Conservation (phyloP, 495 filamentous ascomycete genomes). For the Daldinia loculata region DNA sequence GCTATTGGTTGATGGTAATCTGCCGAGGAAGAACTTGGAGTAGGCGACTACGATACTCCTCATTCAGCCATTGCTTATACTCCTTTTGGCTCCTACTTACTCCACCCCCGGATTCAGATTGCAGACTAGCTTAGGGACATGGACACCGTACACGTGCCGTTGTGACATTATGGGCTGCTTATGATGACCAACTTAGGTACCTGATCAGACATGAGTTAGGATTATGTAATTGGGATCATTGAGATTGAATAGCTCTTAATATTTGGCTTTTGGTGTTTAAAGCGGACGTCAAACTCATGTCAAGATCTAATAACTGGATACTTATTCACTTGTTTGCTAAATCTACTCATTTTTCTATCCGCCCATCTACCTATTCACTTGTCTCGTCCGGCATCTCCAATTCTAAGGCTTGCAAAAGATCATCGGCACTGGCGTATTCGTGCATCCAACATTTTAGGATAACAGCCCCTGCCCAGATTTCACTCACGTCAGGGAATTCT, state of each 20-base stretch:
- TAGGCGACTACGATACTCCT: slow-evolving; percentile 39
- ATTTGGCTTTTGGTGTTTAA: too few species aligned
- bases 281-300: too few species aligned
- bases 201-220: not conserved
- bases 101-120: slow-evolving; percentile 22
- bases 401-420: not conserved
- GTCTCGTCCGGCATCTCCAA: too few species aligned
- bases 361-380: too few species aligned
- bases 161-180: slow-evolving; percentile 4
- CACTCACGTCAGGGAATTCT: not conserved
- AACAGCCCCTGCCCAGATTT: not conserved
- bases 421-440: not conserved
- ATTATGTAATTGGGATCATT: not conserved
- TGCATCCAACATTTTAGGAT: not conserved
- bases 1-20: slow-evolving; percentile 42
- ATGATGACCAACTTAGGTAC: not conserved
- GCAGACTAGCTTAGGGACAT: slow-evolving; percentile 3
- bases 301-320: too few species aligned
- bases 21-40: slow-evolving; percentile 45
- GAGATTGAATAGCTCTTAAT: not conserved
- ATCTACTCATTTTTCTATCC: too few species aligned
- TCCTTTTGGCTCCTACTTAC: slow-evolving; percentile 24
- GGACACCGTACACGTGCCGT: slow-evolving; percentile 11
- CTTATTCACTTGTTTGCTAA: too few species aligned
- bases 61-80: slow-evolving; percentile 34